Percentiles rank a stretch among this genome's conserved stretches.
These are phyloP conservation scores for Erysimum cheiri DNA, from an alignment of 441 rosid genomes.

Conservation along the genomic window DNA sequence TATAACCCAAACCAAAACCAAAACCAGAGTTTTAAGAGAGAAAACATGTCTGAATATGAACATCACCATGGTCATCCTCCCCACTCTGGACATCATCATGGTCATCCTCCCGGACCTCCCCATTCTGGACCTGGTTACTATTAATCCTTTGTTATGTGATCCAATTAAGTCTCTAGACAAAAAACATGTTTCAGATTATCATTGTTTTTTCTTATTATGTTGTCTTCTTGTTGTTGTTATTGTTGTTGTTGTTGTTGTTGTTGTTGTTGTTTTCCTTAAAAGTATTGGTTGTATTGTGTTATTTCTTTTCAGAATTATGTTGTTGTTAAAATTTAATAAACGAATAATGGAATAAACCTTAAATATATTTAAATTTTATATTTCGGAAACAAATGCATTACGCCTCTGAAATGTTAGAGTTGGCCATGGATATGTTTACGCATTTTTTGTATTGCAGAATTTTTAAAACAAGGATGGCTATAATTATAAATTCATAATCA, in stretches of 20 bases:
- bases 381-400: background rate
- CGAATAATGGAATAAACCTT: background rate
- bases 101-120: conserved; percentile 3
- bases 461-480: background rate
- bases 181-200: background rate
- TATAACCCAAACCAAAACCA: background rate
- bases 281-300: conserved; percentile 8
- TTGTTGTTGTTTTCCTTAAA: background rate
- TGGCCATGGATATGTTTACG: background rate
- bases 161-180: background rate
- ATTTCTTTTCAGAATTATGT: background rate
- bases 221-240: background rate
- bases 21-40: background rate
- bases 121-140: conserved; percentile 8
- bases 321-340: background rate
- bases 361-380: too few relatives aligned
- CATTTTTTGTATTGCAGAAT: background rate
- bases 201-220: background rate
- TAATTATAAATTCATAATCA: background rate
- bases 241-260: background rate
- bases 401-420: background rate
- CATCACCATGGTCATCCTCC: conserved; percentile 19
- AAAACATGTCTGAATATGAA: conserved; percentile 27
- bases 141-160: conserved; percentile 7
- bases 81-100: background rate